Conservation (phyloP, 352 stramenopile species). For the Phytophthora brassicae region DNA sequence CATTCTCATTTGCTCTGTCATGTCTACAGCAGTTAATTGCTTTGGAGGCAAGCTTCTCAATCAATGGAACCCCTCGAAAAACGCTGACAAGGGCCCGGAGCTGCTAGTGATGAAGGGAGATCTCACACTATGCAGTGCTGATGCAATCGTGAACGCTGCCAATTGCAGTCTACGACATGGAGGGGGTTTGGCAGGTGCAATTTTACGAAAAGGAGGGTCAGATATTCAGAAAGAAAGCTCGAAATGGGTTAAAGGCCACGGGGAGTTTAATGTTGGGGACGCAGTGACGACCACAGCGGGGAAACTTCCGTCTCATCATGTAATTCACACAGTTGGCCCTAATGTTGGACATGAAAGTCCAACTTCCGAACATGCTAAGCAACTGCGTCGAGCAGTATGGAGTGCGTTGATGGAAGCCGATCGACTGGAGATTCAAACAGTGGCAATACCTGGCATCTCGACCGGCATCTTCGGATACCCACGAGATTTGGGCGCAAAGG, state of each 20-base stretch:
- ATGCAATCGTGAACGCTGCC: conserved; percentile 54
- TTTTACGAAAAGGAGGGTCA: conserved; percentile 28
- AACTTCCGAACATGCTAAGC: conserved; percentile 25
- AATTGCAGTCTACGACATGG: conserved; percentile 37
- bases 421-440: conserved; percentile 28
- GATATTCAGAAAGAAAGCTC: conserved; percentile 37
- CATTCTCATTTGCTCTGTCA: too few species aligned
- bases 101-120: conserved; percentile 44
- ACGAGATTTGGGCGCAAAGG: conserved; percentile 31
- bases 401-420: conserved; percentile 38
- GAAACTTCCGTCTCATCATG: conserved; percentile 36
- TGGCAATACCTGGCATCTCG: conserved; percentile 50
- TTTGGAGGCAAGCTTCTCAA: conserved; percentile 14
- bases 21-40: background rate
- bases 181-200: conserved; percentile 40
- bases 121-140: conserved; percentile 34
- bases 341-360: conserved; percentile 18
- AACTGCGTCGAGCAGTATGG: conserved; percentile 42
- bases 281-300: conserved; percentile 39
- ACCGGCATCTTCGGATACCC: conserved; percentile 55
- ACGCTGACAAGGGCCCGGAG: conserved; percentile 1
- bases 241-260: conserved; percentile 31
- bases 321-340: conserved; percentile 52
- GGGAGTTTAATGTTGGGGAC: conserved; percentile 29
- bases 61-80: conserved; percentile 18